These are phyloP conservation scores for Trichoderma aggressivum DNA, from an alignment of 2,329 filamentous ascomycete genomes.

Conservation along the genomic window DNA sequence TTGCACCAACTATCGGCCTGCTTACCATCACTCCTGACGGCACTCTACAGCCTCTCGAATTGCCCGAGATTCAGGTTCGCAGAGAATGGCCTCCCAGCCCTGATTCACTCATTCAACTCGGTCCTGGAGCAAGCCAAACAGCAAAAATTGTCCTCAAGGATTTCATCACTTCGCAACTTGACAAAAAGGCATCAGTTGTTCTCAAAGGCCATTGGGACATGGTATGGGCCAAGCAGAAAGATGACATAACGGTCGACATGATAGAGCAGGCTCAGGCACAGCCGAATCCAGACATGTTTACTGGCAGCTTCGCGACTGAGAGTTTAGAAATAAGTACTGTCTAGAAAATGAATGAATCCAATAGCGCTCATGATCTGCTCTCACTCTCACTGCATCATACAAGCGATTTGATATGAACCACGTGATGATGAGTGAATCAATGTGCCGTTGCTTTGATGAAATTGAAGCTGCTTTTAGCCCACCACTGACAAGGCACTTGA, in stretches of 20 bases:
- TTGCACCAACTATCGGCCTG: conserved; percentile 42
- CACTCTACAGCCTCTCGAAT: conserved; percentile 33
- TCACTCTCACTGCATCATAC: background rate
- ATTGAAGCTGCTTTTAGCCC: background rate
- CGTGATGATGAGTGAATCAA: background rate
- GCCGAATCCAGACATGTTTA: conserved; percentile 22
- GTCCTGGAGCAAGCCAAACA: conserved; percentile 34
- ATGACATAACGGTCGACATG: conserved; percentile 21
- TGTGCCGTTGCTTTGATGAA: background rate
- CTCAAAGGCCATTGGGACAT: conserved; percentile 39
- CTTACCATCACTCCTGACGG: conserved; percentile 38
- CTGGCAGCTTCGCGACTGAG: conserved; percentile 25
- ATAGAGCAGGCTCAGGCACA: conserved; percentile 23
- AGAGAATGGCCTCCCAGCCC: conserved; percentile 40
- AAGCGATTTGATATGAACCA: background rate
- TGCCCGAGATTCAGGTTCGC: conserved; percentile 37
- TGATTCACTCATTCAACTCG: conserved; percentile 39
- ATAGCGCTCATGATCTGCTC: background rate
- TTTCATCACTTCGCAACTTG: conserved; percentile 31
- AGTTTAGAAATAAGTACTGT: background rate
- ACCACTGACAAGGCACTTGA: background rate
- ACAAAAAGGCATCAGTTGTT: conserved; percentile 31
- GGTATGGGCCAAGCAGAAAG: conserved; percentile 29
- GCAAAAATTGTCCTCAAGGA: conserved; percentile 38
- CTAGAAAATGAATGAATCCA: background rate